Evolutionary conservation across 169 alveolate species (phyloP).

Genomic region (Eimeria necatrix): DNA sequence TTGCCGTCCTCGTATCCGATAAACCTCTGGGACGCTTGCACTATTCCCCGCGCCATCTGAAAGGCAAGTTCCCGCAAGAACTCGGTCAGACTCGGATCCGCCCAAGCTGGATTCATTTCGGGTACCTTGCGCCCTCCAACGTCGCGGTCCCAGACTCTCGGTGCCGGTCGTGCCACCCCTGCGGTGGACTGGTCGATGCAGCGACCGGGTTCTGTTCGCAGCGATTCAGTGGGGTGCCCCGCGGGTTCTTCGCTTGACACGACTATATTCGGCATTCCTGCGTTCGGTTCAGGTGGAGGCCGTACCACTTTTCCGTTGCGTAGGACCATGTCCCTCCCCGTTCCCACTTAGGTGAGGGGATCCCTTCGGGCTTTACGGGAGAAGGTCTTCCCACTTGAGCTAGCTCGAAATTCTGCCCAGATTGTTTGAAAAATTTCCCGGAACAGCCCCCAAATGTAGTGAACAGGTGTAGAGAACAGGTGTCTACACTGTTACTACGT

Average conservation of each 20-base stretch:
- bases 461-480: too few relatives aligned
- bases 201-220: constrained; percentile 13
- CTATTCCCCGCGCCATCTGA: not conserved
- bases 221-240: not conserved
- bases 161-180: constrained; percentile 6
- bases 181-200: constrained; percentile 3
- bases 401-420: too few relatives aligned
- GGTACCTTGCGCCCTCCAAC: not conserved
- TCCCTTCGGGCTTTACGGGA: constrained; percentile 10
- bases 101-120: not conserved
- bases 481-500: not conserved
- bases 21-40: not conserved
- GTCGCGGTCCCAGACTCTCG: constrained; percentile 3
- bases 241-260: not conserved
- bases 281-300: not conserved
- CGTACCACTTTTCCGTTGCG: not conserved
- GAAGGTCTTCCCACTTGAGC: too few relatives aligned
- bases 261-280: constrained; percentile 20
- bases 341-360: not conserved
- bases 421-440: too few relatives aligned
- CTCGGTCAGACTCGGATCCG: not conserved
- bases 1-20: not conserved
- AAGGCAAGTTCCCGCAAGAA: not conserved
- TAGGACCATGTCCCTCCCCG: not conserved
- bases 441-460: too few relatives aligned